phyloP scores from a whole-genome alignment of 345 rosid genomes.

The Turritis glabra region DNA sequence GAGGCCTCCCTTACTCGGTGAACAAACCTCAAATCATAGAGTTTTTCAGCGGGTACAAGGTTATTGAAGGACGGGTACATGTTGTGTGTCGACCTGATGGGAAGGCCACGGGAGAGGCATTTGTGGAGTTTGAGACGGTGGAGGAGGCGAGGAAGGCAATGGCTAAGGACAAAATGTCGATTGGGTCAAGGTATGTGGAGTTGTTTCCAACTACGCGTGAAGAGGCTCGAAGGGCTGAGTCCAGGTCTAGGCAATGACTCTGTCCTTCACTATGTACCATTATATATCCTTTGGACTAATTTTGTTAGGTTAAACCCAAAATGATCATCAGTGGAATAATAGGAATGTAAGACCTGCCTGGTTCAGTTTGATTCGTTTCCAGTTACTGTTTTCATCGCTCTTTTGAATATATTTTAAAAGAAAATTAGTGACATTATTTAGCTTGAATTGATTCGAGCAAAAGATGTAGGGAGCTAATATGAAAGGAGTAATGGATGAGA shows the following conservation, averaged over 20 bases:
- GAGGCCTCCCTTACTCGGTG: conserved; percentile 87
- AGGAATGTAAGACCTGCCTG: not conserved
- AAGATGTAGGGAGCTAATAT: not conserved
- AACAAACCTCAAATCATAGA: conserved; percentile 65
- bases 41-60: conserved; percentile 64
- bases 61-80: conserved; percentile 62
- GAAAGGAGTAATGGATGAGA: not conserved
- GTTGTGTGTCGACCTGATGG: conserved; percentile 93
- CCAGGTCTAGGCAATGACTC: conserved; percentile 85
- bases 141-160: conserved; percentile 89
- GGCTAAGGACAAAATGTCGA: conserved; percentile 88
- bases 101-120: conserved; percentile 93
- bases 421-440: not conserved
- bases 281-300: conserved; percentile 22
- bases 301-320: conserved; percentile 12
- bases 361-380: not conserved
- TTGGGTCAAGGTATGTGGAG: conserved; percentile 86
- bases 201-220: conserved; percentile 79
- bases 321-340: conserved; percentile 15
- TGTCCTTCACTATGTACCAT: conserved; percentile 28
- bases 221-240: conserved; percentile 84
- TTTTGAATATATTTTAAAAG: not conserved
- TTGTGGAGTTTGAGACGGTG: conserved; percentile 69
- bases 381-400: not conserved
- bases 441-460: not conserved